Evolutionary conservation across 2,329 filamentous ascomycete genomes (phyloP).

Genomic region (Talaromyces sp.): DNA sequence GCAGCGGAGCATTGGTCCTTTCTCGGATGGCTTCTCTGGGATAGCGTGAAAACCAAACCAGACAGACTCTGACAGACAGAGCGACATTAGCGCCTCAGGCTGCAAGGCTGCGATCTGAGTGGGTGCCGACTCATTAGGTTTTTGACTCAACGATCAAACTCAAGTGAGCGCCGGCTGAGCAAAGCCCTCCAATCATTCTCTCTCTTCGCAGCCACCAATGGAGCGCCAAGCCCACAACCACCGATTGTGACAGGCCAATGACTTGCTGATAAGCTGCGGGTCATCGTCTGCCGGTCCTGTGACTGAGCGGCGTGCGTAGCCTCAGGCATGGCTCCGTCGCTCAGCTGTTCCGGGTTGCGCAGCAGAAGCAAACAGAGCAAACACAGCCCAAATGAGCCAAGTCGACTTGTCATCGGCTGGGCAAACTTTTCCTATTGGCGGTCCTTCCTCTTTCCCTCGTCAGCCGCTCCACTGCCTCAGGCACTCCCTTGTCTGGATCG

Average conservation of each 20-base stretch:
- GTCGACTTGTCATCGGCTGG: background rate
- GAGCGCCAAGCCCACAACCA: background rate
- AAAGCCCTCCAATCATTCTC: background rate
- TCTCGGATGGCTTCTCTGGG: background rate
- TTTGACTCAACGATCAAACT: background rate
- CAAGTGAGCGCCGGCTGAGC: background rate
- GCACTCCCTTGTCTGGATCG: constrained; percentile 11
- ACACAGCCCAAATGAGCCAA: background rate
- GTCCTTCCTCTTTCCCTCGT: background rate
- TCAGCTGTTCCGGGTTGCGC: constrained; percentile 5
- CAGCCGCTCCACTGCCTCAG: constrained; percentile 16
- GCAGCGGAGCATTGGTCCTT: background rate
- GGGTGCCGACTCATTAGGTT: background rate
- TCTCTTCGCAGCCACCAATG: background rate
- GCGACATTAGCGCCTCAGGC: background rate
- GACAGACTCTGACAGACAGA: no score
- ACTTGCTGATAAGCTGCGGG: background rate
- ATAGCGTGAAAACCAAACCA: background rate
- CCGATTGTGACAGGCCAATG: background rate
- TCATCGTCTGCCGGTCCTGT: background rate
- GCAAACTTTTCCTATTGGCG: constrained; percentile 14
- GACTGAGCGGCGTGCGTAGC: background rate
- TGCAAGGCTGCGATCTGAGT: background rate
- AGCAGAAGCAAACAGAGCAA: background rate
- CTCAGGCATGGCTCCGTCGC: constrained; percentile 4